Percentiles rank a stretch among this genome's conserved stretches.
phyloP scores from a whole-genome alignment of 1,139 yeast species.

The Saccharomyces hybrid region DNA sequence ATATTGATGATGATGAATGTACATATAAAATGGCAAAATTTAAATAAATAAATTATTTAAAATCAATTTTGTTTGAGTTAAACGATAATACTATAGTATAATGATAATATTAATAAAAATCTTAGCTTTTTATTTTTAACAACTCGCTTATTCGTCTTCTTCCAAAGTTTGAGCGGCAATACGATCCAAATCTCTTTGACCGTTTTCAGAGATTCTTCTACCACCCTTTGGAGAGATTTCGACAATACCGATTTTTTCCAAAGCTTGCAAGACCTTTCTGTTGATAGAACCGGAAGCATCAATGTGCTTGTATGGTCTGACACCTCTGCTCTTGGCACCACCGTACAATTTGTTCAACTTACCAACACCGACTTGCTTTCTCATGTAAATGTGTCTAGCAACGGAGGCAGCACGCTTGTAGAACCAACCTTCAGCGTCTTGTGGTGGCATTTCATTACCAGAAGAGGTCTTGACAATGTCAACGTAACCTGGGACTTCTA shows the following conservation, averaged over 20 bases:
- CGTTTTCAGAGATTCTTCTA: conserved; percentile 98
- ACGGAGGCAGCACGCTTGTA: conserved; percentile 99
- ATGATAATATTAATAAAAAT: conserved; percentile 5
- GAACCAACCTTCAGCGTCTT: conserved; percentile 99
- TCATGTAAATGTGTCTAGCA: conserved; percentile 99
- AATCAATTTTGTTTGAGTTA: conserved; percentile 5
- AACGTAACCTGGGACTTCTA: conserved; percentile 99
- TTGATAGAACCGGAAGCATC: conserved; percentile 99
- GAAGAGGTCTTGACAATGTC: conserved; percentile 99
- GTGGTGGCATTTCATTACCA: conserved; percentile 99
- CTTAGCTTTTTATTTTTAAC: conserved; percentile 4
- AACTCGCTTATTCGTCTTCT: conserved; percentile 59
- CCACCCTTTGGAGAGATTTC: conserved; percentile 98
- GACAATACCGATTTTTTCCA: conserved; percentile 96
- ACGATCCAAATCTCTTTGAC: conserved; percentile 99
- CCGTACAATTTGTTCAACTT: conserved; percentile 98
- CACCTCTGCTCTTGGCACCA: conserved; percentile 98
- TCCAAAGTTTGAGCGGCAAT: conserved; percentile 98
- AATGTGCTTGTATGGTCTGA: conserved; percentile 97
- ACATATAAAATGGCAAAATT: conserved; percentile 13
- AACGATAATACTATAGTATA: conserved; percentile 1
- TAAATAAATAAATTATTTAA: conserved; percentile 1
- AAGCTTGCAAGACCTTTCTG: conserved; percentile 97
- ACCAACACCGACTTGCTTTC: conserved; percentile 99
- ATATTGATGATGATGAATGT: conserved; percentile 4